phyloP scores from a whole-genome alignment of 2,329 filamentous ascomycete genomes.

The Penicillium sp. region DNA sequence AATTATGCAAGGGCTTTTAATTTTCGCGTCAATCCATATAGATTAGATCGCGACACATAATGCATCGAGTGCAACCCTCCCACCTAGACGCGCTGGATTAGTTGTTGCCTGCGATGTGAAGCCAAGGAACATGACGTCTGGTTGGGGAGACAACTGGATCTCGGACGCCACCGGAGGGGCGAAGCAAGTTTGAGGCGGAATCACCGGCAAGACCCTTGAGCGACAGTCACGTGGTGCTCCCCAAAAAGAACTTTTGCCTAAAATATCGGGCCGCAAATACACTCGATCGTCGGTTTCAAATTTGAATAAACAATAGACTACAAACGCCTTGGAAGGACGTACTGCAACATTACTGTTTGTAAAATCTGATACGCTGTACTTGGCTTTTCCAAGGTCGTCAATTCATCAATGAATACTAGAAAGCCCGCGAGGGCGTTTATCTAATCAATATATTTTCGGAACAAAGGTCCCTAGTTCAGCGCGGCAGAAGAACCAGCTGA shows the following conservation, averaged over 20 bases:
- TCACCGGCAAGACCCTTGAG: not conserved
- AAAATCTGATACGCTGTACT: too few relatives aligned
- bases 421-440: too few relatives aligned
- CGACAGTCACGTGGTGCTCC: not conserved
- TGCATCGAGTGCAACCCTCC: not conserved
- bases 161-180: conserved; percentile 8
- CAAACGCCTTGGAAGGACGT: too few relatives aligned
- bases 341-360: too few relatives aligned
- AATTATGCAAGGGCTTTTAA: too few relatives aligned
- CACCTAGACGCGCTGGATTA: not conserved
- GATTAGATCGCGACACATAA: not conserved
- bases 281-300: too few relatives aligned
- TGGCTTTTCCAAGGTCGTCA: too few relatives aligned
- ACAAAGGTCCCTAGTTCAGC: too few relatives aligned
- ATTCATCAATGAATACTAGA: too few relatives aligned
- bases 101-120: not conserved
- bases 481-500: too few relatives aligned
- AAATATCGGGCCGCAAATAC: not conserved
- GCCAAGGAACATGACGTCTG: conserved; percentile 5
- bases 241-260: not conserved
- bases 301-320: too few relatives aligned
- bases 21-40: not conserved
- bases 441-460: too few relatives aligned
- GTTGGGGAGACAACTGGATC: not conserved
- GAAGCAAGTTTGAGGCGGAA: not conserved